Conservation (phyloP, 768 basidiomycete genomes). For the Boletus insuetus region DNA sequence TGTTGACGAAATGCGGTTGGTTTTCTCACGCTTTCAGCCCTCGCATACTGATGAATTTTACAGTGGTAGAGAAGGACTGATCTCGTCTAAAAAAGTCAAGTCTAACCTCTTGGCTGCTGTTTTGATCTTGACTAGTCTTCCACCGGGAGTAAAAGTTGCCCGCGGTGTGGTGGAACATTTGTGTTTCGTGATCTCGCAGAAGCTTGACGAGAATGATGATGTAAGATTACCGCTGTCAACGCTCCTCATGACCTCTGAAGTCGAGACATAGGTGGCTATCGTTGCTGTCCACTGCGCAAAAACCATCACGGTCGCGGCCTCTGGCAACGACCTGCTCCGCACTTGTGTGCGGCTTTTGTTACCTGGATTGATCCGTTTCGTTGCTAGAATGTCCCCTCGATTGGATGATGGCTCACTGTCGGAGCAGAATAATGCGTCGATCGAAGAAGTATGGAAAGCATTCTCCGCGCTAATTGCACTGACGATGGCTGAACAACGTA, state of each 20-base stretch:
- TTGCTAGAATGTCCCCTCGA: slow-evolving; percentile 64
- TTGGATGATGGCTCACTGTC: slow-evolving; percentile 55
- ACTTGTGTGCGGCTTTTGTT: slow-evolving; percentile 71
- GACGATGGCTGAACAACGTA: slow-evolving; percentile 60
- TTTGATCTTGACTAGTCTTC: slow-evolving; percentile 78
- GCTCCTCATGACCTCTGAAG: slow-evolving; percentile 2
- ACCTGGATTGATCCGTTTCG: slow-evolving; percentile 77
- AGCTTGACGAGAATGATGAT: slow-evolving; percentile 66
- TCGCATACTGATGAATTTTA: slow-evolving; percentile 5
- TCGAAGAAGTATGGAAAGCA: slow-evolving; percentile 81
- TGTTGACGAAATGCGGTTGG: slow-evolving; percentile 89
- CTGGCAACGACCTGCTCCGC: slow-evolving; percentile 63
- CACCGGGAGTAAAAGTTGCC: slow-evolving; percentile 63
- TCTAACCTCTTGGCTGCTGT: slow-evolving; percentile 87
- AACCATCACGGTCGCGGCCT: slow-evolving; percentile 74
- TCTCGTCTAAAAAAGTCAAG: slow-evolving; percentile 81
- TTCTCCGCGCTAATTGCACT: slow-evolving; percentile 62
- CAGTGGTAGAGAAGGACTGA: slow-evolving; percentile 77
- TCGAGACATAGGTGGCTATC: slow-evolving; percentile 56
- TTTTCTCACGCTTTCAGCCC: slow-evolving; percentile 3
- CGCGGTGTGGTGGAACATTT: slow-evolving; percentile 76
- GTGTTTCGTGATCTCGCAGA: slow-evolving; percentile 82
- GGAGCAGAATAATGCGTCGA: slow-evolving; percentile 56
- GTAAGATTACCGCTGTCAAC: slow-evolving; percentile 39
- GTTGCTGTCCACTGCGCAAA: slow-evolving; percentile 89